Conservation (phyloP, 2,329 filamentous ascomycete species). For the Pseudogymnoascus sp. region DNA sequence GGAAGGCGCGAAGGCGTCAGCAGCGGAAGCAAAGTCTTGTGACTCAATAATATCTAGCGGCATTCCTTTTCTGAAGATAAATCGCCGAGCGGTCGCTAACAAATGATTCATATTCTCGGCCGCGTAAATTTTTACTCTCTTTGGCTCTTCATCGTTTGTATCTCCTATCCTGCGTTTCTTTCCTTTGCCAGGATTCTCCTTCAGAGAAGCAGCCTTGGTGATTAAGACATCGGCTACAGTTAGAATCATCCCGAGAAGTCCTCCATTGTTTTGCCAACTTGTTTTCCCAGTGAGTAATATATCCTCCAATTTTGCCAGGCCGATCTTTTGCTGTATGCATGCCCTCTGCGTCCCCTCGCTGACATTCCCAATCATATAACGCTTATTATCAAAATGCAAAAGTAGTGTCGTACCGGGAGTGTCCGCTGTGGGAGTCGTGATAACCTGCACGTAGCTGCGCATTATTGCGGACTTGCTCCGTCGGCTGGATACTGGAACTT, state of each 20-base stretch:
- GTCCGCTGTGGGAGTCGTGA: conserved; percentile 80
- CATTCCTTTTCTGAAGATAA: conserved; percentile 80
- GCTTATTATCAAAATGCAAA: conserved; percentile 72
- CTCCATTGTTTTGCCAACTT: conserved; percentile 71
- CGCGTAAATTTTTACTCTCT: conserved; percentile 63
- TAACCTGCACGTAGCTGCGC: conserved; percentile 67
- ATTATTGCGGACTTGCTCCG: conserved; percentile 39
- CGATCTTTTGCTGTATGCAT: conserved; percentile 51
- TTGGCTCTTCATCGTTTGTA: conserved; percentile 24
- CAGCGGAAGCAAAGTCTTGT: conserved; percentile 27
- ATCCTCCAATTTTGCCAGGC: conserved; percentile 61
- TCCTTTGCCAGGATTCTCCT: conserved; percentile 31
- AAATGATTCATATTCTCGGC: conserved; percentile 73
- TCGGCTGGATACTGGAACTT: not conserved
- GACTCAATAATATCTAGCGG: conserved; percentile 68
- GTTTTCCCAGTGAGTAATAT: conserved; percentile 77
- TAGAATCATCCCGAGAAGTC: conserved; percentile 77
- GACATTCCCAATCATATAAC: conserved; percentile 80
- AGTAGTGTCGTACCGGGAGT: conserved; percentile 73
- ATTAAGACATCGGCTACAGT: conserved; percentile 67
- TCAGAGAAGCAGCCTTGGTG: conserved; percentile 39
- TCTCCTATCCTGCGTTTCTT: conserved; percentile 27
- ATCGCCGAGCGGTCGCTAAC: conserved; percentile 74
- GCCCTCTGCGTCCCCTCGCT: conserved; percentile 80
- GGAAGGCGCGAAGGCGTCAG: conserved; percentile 42